Base-by-base conservation (phyloP, 2,329 filamentous ascomycete species). In the Hymenoscyphus fructigenus region DNA sequence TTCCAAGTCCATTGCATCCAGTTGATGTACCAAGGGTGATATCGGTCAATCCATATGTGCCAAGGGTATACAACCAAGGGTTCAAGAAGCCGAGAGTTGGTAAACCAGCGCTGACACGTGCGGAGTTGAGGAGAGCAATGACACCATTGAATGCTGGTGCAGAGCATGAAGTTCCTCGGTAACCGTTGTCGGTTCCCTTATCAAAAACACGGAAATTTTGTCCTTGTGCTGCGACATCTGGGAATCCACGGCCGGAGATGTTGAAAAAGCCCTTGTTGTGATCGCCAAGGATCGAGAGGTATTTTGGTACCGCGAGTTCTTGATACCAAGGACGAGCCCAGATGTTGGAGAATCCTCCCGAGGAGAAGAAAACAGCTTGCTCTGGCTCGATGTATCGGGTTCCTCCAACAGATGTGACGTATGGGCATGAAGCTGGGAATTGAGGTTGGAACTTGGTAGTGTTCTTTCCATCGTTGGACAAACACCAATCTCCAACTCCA, bases 111-210 rank as follows among this genome's bases (percentile, higher is more conserved):
- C 65, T 66, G 17, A 71, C 57, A 26, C 66, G 65, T 15, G 65
- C 85, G 68, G 88, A 85, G 69, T 90, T 90, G 61, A 90, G 75
- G 3, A 90, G 79, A 1, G 84, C 79, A 50, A 91, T 78, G 58
- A 90, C 79, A 9, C 81, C 83, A 0, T 84, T 83, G 34, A 85
- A 85, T 0, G 85, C 77, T 0, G 89, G 89, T 0, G 84, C 76
- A 0, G 87, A 82, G 15, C 85, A 85, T 83, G 65, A 75, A 64
- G 71, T 73, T 20, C 71, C 70, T 10, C 56, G 50, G 15, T 67
- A 66, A 0, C 61, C 44, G 4, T 64, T 60, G 15, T 66, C 58
- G 12, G 28, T 29, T 10, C 69, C 67, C 32, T 65, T 26, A 7
- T 69, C 56, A 20, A 72, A 66, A 53, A 67, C 65, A 12, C 62